Conservation (phyloP, 805 yeast species). For the Candida tibetensis region DNA sequence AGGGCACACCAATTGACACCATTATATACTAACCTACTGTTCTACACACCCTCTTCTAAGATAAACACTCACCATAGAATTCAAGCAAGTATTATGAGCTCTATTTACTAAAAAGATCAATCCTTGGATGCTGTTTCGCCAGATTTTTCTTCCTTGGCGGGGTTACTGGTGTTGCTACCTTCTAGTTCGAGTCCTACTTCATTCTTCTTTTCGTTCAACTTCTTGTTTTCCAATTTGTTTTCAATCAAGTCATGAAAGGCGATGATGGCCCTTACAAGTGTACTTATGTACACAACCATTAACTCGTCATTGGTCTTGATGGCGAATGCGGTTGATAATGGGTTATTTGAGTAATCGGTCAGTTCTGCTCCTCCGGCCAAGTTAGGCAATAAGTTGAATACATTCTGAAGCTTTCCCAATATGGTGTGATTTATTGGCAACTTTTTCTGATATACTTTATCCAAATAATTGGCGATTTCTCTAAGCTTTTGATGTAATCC, state of each 20-base stretch:
- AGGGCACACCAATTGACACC: no score
- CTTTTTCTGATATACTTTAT: constrained; percentile 64
- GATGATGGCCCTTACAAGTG: constrained; percentile 88
- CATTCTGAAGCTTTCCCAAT: constrained; percentile 89
- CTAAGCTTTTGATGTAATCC: constrained; percentile 78
- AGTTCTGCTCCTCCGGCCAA: constrained; percentile 33
- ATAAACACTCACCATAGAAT: no score
- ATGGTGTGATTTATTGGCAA: constrained; percentile 89
- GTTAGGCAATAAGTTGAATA: constrained; percentile 89
- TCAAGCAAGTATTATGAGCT: no score
- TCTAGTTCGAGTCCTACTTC: not conserved
- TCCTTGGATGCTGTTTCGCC: not conserved
- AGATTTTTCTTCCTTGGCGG: not conserved
- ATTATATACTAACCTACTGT: no score
- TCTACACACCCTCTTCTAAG: no score
- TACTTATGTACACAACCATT: constrained; percentile 88
- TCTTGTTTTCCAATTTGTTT: constrained; percentile 80
- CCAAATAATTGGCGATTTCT: constrained; percentile 76
- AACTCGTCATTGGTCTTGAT: constrained; percentile 93
- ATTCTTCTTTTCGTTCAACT: constrained; percentile 29
- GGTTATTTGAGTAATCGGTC: constrained; percentile 36
- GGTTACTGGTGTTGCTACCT: not conserved
- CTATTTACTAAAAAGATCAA: no score
- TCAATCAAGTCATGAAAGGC: constrained; percentile 97
- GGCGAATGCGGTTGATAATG: constrained; percentile 77